Evolutionary conservation across 2,329 filamentous ascomycete genomes (phyloP).

Genomic region (Xylaria sp.): DNA sequence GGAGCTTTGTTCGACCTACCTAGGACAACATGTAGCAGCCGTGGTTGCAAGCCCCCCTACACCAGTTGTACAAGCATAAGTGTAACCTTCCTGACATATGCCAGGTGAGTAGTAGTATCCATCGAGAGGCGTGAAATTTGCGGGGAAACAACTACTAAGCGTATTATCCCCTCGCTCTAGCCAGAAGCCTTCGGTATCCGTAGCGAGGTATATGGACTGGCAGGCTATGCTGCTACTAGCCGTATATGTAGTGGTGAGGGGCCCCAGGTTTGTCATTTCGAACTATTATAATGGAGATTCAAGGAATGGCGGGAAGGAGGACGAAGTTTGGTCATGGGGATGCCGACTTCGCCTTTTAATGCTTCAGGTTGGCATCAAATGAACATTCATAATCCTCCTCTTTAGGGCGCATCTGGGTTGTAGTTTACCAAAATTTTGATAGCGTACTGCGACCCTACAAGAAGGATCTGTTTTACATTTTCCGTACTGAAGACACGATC

Average conservation of each 20-base stretch:
- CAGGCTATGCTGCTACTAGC: slow-evolving; percentile 5
- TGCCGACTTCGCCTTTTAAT: no score
- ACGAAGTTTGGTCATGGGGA: no score
- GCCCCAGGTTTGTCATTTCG: slow-evolving; percentile 11
- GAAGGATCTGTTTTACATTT: no score
- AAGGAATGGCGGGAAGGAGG: no score
- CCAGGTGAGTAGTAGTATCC: slow-evolving; percentile 27
- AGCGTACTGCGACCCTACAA: no score
- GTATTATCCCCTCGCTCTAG: not conserved
- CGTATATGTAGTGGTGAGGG: slow-evolving; percentile 13
- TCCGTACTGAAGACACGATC: no score
- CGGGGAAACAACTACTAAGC: slow-evolving; percentile 10
- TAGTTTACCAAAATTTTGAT: no score
- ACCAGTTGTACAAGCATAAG: slow-evolving; percentile 37
- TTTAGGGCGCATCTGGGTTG: no score
- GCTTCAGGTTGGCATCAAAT: no score
- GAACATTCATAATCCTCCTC: no score
- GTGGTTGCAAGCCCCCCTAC: not conserved
- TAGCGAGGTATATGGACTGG: slow-evolving; percentile 10
- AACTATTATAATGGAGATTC: not conserved
- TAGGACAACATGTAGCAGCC: no score
- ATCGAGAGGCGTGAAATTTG: slow-evolving; percentile 1
- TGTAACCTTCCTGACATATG: slow-evolving; percentile 19
- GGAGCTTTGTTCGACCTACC: no score
- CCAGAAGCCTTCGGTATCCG: slow-evolving; percentile 16